Conservation (phyloP, 225 moss, liverwort and hornwort species). For the Pseudisothecium myosuroides region DNA sequence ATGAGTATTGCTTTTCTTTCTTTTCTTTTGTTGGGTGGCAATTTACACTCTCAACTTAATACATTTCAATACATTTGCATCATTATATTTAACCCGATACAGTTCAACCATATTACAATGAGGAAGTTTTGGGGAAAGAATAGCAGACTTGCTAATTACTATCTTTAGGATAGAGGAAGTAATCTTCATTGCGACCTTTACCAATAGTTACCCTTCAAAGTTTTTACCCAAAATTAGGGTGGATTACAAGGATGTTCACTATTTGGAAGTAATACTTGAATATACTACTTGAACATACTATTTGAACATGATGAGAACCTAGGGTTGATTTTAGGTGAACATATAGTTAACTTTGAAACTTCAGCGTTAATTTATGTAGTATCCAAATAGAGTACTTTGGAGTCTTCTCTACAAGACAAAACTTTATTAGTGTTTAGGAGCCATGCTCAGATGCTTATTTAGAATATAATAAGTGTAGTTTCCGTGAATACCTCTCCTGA, state of each 20-base stretch:
- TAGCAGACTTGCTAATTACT: not conserved
- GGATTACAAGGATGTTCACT: not conserved
- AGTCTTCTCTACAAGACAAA: not conserved
- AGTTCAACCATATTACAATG: not conserved
- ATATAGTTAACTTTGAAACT: not conserved
- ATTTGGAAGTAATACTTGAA: not conserved
- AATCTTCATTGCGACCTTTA: not conserved
- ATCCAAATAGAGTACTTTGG: not conserved
- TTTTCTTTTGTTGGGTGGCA: not conserved
- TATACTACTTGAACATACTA: too few relatives aligned
- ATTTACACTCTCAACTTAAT: not conserved
- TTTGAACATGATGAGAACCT: not conserved
- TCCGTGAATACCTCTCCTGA: not conserved
- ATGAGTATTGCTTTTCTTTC: not conserved
- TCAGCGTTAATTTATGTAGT: not conserved
- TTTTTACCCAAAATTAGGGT: not conserved
- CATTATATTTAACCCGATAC: not conserved
- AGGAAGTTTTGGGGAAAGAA: not conserved
- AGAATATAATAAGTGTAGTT: not conserved
- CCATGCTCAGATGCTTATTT: not conserved
- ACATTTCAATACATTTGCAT: not conserved
- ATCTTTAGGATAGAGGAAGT: not conserved
- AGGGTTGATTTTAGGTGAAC: not conserved
- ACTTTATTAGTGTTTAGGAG: not conserved
- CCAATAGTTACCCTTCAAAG: not conserved